Evolutionary conservation across 192 early-diverging fungal genomes (phyloP).

Genomic region (Umbelopsis ramanniana): DNA sequence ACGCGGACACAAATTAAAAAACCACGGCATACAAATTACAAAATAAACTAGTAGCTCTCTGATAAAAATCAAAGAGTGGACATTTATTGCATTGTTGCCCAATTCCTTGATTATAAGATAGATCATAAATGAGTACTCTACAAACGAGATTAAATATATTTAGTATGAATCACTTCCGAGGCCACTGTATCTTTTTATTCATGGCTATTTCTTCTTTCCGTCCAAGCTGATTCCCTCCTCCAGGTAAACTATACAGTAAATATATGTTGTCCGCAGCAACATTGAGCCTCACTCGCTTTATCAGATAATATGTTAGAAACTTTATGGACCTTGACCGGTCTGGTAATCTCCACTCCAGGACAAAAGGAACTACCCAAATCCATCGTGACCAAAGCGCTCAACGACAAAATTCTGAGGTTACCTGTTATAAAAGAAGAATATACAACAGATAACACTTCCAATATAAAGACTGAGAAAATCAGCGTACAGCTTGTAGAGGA

Average conservation of each 20-base stretch:
- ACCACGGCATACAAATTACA: background rate
- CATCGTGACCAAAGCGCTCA: background rate
- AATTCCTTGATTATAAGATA: background rate
- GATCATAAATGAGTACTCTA: background rate
- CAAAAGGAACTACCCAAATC: background rate
- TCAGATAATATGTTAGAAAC: background rate
- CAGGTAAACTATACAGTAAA: too few relatives aligned
- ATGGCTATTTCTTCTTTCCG: too few relatives aligned
- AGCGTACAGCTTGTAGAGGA: too few relatives aligned
- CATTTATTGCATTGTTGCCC: constrained; percentile 1
- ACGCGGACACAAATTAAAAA: too few relatives aligned
- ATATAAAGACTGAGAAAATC: too few relatives aligned
- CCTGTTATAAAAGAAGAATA: too few relatives aligned
- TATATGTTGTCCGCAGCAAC: background rate
- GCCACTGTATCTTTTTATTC: background rate
- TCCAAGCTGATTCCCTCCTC: too few relatives aligned
- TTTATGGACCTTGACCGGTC: background rate
- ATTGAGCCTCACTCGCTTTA: background rate
- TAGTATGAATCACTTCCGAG: background rate
- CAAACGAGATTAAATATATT: constrained; percentile 3
- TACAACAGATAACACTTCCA: too few relatives aligned
- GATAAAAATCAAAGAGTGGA: background rate
- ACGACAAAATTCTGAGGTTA: too few relatives aligned
- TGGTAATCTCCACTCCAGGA: background rate
- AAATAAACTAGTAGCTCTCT: background rate